Conservation (phyloP, 257 asterid genomes). For the Scutellaria barbata region DNA sequence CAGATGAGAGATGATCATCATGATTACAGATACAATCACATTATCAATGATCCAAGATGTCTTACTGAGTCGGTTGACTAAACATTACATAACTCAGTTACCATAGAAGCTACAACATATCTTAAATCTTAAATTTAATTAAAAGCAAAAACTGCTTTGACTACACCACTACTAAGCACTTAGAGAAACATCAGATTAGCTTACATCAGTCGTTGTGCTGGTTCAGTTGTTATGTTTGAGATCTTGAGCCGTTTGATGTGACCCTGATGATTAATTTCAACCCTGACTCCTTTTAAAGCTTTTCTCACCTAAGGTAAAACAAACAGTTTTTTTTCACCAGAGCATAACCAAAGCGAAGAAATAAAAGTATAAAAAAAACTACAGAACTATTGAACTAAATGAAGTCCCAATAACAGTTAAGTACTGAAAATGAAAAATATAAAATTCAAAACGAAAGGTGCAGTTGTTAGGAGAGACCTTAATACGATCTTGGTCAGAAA, state of each 20-base stretch:
- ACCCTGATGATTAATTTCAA: slow-evolving; percentile 46
- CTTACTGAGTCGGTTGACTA: no score
- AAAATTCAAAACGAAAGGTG: neutral
- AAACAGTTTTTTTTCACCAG: neutral
- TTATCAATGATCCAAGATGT: no score
- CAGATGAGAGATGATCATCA: no score
- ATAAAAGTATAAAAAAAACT: no score
- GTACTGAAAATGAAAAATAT: neutral
- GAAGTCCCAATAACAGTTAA: no score
- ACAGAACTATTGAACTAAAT: no score
- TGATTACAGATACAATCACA: no score
- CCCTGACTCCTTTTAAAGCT: slow-evolving; percentile 54
- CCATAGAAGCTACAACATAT: no score
- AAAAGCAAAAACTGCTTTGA: no score
- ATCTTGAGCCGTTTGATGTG: slow-evolving; percentile 50
- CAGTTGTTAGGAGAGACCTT: slow-evolving; percentile 49
- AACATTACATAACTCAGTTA: no score
- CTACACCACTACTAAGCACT: neutral
- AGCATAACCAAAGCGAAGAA: neutral
- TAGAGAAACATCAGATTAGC: slow-evolving; percentile 30
- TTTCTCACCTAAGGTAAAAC: slow-evolving; percentile 50
- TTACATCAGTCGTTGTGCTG: slow-evolving; percentile 50
- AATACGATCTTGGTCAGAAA: slow-evolving; percentile 65
- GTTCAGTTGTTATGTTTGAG: slow-evolving; percentile 47
- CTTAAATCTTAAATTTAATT: no score